Evolutionary conservation across 306 rosid species (phyloP).

Genomic region (Inga oerstediana): DNA sequence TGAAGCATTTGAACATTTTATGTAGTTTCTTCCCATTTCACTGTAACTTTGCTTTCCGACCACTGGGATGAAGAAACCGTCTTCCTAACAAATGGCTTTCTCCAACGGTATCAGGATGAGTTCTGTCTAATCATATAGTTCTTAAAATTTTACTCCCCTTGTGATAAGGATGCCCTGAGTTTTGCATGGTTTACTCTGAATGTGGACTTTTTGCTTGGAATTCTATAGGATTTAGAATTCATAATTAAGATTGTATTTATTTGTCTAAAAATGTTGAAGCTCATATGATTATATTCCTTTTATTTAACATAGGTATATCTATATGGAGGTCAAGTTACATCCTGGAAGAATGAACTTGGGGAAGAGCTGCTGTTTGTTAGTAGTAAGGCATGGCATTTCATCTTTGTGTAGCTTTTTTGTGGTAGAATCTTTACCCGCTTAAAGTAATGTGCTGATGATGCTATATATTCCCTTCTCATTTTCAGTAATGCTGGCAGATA

Average conservation of each 20-base stretch:
- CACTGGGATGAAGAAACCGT: background rate
- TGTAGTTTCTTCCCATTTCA: background rate
- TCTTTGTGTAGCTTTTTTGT: conserved; percentile 2
- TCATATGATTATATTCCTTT: background rate
- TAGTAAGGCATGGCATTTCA: conserved; percentile 54
- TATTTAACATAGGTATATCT: conserved; percentile 55
- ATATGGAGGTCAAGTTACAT: conserved; percentile 77
- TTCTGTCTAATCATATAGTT: background rate
- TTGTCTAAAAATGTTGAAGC: background rate
- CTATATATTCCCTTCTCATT: background rate
- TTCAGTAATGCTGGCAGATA: background rate
- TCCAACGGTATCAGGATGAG: background rate
- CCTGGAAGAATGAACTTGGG: conserved; percentile 80
- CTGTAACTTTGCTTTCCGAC: background rate
- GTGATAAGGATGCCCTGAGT: background rate
- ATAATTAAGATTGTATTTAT: background rate
- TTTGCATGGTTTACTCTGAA: background rate
- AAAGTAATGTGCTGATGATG: background rate
- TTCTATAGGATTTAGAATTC: background rate
- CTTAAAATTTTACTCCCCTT: background rate
- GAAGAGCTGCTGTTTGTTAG: conserved; percentile 83
- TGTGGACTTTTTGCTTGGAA: background rate
- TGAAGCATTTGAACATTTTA: background rate
- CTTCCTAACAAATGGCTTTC: background rate
- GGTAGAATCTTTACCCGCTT: background rate